Conservation (phyloP, 805 yeast genomes). For the Yarrowia sp. region DNA sequence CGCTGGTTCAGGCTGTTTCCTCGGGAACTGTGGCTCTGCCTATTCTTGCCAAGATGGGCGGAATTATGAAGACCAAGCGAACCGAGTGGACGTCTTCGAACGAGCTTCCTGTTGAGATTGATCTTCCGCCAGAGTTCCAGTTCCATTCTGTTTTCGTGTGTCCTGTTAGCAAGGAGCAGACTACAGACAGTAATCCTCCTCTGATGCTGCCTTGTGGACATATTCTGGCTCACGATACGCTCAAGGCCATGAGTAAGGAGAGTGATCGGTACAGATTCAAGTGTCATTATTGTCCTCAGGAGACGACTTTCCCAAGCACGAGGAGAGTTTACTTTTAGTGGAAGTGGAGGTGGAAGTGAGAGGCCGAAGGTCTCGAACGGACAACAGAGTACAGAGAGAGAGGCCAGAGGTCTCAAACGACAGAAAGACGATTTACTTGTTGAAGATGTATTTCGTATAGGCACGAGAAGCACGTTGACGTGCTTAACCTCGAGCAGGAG, state of each 20-base stretch:
- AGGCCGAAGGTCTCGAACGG: neutral
- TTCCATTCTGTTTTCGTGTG: constrained; percentile 69
- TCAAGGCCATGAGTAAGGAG: constrained; percentile 47
- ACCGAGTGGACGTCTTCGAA: constrained; percentile 56
- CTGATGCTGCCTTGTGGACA: constrained; percentile 63
- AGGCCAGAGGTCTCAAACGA: neutral
- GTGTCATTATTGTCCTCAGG: constrained; percentile 70
- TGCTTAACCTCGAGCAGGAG: too few species aligned
- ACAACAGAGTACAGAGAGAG: neutral
- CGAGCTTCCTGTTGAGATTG: constrained; percentile 63
- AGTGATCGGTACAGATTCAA: constrained; percentile 51
- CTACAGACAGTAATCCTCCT: constrained; percentile 60
- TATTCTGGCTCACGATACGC: constrained; percentile 54
- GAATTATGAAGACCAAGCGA: constrained; percentile 41
- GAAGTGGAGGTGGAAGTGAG: neutral
- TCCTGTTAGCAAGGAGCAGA: constrained; percentile 67
- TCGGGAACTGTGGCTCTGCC: constrained; percentile 58
- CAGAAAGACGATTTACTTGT: too few species aligned
- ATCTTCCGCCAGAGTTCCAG: constrained; percentile 51
- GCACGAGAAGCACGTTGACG: too few species aligned
- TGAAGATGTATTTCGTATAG: too few species aligned
- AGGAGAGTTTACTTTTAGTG: constrained; percentile 46
- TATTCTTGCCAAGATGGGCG: constrained; percentile 49
- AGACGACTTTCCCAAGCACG: constrained; percentile 45
- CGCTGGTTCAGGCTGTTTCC: constrained; percentile 49